Evolutionary conservation across 352 stramenopile genomes (phyloP).

Genomic region (Plasmopara muralis): DNA sequence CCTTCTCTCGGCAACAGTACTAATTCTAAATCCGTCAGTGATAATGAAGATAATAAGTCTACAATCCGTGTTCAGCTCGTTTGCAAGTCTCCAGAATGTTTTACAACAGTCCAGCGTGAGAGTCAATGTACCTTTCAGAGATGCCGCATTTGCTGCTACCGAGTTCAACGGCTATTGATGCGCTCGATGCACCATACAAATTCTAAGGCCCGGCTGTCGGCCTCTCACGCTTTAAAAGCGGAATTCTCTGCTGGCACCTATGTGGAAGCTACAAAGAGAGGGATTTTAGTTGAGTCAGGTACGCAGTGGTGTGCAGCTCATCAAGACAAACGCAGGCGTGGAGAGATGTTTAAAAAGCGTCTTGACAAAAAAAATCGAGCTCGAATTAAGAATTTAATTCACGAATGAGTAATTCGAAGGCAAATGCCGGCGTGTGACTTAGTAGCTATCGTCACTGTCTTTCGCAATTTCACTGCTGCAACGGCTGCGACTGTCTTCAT

Average conservation of each 20-base stretch:
- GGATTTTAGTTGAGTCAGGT: not conserved
- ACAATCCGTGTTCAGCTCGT: conserved; percentile 15
- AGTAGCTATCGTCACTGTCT: conserved; percentile 1
- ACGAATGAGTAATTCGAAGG: not conserved
- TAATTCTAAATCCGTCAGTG: conserved; percentile 1
- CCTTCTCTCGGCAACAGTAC: conserved; percentile 7
- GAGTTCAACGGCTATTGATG: conserved; percentile 41
- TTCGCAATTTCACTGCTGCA: not conserved
- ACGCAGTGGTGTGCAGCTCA: conserved; percentile 27
- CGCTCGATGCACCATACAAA: conserved; percentile 22
- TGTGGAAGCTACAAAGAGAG: conserved; percentile 2
- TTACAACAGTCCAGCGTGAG: conserved; percentile 26
- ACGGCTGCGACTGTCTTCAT: conserved; percentile 5
- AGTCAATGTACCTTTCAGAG: conserved; percentile 40
- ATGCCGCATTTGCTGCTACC: conserved; percentile 65
- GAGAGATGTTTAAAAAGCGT: conserved; percentile 12
- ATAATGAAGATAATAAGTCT: not conserved
- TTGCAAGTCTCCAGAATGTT: conserved; percentile 31
- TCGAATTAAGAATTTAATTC: not conserved
- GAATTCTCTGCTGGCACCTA: conserved; percentile 15
- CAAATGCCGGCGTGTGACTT: conserved; percentile 1
- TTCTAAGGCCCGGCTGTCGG: conserved; percentile 18
- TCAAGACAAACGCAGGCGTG: conserved; percentile 33
- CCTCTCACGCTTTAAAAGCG: conserved; percentile 8
- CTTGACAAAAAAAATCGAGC: not conserved